These are phyloP conservation scores for Calonectria honghensis DNA, from an alignment of 2,329 filamentous ascomycete genomes.

Conservation along the genomic window DNA sequence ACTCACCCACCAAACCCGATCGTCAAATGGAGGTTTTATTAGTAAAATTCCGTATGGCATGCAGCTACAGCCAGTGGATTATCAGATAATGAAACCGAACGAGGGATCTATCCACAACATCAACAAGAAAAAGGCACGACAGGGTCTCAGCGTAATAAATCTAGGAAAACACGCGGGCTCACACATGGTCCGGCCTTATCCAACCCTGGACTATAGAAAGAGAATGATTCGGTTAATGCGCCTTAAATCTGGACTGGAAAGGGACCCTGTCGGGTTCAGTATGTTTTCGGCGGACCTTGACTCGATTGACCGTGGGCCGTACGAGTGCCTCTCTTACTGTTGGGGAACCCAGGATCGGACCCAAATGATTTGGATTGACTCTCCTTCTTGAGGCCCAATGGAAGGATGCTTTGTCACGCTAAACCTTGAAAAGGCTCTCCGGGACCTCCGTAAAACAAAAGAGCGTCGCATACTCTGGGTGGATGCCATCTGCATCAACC, in stretches of 20 bases:
- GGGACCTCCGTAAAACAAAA: not conserved
- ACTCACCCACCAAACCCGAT: not conserved
- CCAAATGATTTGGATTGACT: not conserved
- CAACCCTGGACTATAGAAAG: not conserved
- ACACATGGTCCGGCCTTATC: not conserved
- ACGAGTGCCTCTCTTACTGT: not conserved
- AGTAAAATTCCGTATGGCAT: not conserved
- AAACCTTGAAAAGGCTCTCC: not conserved
- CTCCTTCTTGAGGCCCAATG: not conserved
- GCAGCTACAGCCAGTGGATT: too few relatives aligned
- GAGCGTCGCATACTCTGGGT: not conserved
- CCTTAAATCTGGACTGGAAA: not conserved
- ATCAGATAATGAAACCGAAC: not conserved
- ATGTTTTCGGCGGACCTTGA: not conserved
- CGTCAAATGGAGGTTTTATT: not conserved
- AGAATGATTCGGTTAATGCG: constrained; percentile 1
- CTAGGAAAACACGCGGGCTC: not conserved
- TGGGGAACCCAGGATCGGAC: not conserved
- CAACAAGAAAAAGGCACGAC: not conserved
- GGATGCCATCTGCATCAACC: not conserved
- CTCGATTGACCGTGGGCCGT: not conserved
- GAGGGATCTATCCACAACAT: not conserved
- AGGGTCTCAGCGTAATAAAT: not conserved
- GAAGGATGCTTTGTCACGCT: not conserved
- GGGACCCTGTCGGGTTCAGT: not conserved